Evolutionary conservation across 768 basidiomycete species (phyloP).

Genomic region (Boletus eberwhitei): DNA sequence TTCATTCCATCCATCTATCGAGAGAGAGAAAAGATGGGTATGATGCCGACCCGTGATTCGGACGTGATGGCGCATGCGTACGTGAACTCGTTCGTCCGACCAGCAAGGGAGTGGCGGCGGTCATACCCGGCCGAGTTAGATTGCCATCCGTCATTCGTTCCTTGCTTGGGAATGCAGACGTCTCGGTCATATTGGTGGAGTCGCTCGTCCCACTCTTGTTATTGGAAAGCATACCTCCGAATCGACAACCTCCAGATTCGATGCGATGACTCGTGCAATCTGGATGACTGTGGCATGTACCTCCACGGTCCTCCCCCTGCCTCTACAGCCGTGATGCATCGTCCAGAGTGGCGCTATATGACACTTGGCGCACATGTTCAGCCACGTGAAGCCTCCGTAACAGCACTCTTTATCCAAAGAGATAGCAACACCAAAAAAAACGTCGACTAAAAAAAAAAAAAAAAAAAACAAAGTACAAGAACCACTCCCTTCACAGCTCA

Average conservation of each 20-base stretch:
- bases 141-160: neutral
- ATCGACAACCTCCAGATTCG: neutral
- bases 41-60: conserved; percentile 1
- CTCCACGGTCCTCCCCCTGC: too few species aligned
- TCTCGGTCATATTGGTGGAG: neutral
- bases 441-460: conserved; percentile 5
- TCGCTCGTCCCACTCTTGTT: neutral
- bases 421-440: conserved; percentile 9
- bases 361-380: neutral
- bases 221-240: neutral
- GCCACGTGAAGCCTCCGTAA: conserved; percentile 4
- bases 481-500: neutral
- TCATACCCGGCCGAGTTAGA: conserved; percentile 2
- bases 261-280: conserved; percentile 4
- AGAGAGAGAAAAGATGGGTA: neutral
- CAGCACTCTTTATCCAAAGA: conserved; percentile 2
- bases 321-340: neutral
- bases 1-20: conserved; percentile 6
- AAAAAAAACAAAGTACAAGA: conserved; percentile 10
- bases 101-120: conserved; percentile 18
- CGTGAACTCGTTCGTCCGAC: conserved; percentile 14
- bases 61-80: conserved; percentile 1
- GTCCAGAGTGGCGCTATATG: neutral
- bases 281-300: neutral
- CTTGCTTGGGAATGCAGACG: conserved; percentile 6